Conservation (phyloP, 2,329 filamentous ascomycete species). For the Botrytis paeoniae region DNA sequence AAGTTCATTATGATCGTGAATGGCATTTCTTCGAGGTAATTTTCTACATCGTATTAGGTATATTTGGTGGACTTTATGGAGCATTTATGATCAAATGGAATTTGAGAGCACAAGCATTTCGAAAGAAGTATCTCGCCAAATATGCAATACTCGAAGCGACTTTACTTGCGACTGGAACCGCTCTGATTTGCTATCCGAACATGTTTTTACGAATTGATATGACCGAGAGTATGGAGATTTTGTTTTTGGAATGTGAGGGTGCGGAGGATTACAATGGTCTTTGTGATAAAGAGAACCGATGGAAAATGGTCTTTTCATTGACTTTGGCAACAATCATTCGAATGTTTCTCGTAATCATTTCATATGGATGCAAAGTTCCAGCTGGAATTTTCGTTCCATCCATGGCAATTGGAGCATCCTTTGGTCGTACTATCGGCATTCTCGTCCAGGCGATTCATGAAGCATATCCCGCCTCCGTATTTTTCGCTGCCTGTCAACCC, state of each 20-base stretch:
- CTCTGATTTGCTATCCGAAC: conserved; percentile 94
- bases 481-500: conserved; percentile 85
- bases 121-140: conserved; percentile 83
- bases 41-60: conserved; percentile 87
- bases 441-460: conserved; percentile 88
- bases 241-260: conserved; percentile 91
- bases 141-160: conserved; percentile 87
- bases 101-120: conserved; percentile 81
- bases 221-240: conserved; percentile 98
- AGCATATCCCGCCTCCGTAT: conserved; percentile 73
- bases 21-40: conserved; percentile 98
- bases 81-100: conserved; percentile 99
- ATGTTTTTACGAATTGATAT: conserved; percentile 95
- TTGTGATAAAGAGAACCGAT: conserved; percentile 75
- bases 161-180: conserved; percentile 76
- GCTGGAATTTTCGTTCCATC: conserved; percentile 97
- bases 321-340: conserved; percentile 76
- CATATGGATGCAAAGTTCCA: conserved; percentile 96
- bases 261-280: conserved; percentile 85
- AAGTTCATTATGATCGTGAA: conserved; percentile 88
- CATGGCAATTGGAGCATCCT: conserved; percentile 94
- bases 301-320: conserved; percentile 75
- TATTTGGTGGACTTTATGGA: conserved; percentile 92
- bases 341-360: conserved; percentile 84
- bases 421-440: conserved; percentile 91